Conservation (phyloP, 2,329 filamentous ascomycete genomes). For the Colletotrichum phormii region DNA sequence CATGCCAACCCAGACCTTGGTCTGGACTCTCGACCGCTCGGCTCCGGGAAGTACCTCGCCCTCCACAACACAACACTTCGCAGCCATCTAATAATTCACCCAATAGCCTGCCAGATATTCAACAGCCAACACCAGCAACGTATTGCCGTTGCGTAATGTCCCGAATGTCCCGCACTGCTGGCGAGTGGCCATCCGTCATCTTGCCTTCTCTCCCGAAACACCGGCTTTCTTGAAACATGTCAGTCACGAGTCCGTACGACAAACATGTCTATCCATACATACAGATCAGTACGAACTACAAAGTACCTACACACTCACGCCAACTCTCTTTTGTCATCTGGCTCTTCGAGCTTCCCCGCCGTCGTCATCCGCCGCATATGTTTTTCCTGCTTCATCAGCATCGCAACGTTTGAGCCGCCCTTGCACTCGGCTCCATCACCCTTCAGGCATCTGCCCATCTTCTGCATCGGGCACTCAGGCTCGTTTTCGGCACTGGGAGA, state of each 20-base stretch:
- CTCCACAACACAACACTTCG: background rate
- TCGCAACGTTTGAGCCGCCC: background rate
- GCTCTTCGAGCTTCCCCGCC: background rate
- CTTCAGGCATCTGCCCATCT: background rate
- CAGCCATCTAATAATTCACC: background rate
- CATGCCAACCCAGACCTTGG: background rate
- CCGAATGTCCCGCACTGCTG: background rate
- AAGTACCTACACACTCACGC: background rate
- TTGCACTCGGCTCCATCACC: background rate
- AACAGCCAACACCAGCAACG: background rate
- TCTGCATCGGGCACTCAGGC: no score
- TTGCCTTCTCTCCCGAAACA: constrained; percentile 21
- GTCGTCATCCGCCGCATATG: background rate
- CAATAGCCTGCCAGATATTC: background rate
- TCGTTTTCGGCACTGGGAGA: background rate
- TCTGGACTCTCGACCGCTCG: background rate
- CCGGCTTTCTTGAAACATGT: constrained; percentile 13
- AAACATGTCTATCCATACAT: background rate
- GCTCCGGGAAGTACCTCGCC: constrained; percentile 1
- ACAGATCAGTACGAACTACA: background rate
- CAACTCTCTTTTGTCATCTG: background rate
- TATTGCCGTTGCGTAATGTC: background rate
- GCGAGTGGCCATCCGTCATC: background rate
- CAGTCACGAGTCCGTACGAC: background rate
- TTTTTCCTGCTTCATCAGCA: background rate